A percentile compares a stretch with the other conserved stretches of the same genome.
These are phyloP conservation scores for Bacterosira constricta DNA, from an alignment of 108 stramenopile genomes.

Conservation along the genomic window DNA sequence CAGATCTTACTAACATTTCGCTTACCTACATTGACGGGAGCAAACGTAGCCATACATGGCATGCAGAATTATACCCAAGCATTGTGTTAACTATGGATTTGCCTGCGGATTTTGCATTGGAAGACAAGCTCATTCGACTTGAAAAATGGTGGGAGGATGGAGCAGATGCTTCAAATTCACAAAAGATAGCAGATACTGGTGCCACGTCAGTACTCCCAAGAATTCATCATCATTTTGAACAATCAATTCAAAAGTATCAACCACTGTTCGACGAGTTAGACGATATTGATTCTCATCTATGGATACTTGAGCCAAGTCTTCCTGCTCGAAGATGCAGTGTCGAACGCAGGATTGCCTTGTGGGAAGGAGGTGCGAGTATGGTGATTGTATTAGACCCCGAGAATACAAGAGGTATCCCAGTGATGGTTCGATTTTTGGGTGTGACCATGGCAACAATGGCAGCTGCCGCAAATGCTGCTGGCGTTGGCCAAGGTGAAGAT, in stretches of 20 bases:
- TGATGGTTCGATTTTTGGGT: conserved; percentile 49
- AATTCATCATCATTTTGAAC: conserved; percentile 36
- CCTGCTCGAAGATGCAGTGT: conserved; percentile 41
- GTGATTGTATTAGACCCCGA: conserved; percentile 52
- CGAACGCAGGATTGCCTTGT: conserved; percentile 52
- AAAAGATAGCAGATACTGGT: neutral
- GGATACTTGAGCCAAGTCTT: conserved; percentile 51
- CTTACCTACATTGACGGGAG: conserved; percentile 37
- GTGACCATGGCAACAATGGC: conserved; percentile 32
- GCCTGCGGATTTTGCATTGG: conserved; percentile 32
- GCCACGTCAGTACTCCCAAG: conserved; percentile 11
- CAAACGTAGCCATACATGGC: conserved; percentile 47
- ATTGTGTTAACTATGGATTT: conserved; percentile 41
- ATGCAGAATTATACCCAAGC: conserved; percentile 44
- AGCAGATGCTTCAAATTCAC: neutral
- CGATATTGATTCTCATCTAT: conserved; percentile 48
- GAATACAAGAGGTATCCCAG: conserved; percentile 38
- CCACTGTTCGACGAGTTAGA: conserved; percentile 51
- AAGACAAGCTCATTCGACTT: conserved; percentile 13
- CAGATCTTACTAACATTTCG: conserved; percentile 39
- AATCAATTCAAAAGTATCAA: conserved; percentile 39
- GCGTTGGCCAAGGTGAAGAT: neutral
- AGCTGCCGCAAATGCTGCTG: conserved; percentile 18
- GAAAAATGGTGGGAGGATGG: conserved; percentile 47
- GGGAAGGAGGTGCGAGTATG: conserved; percentile 54